Base-by-base conservation (phyloP, 257 asterid species). In the Ajuga chamaepitys region DNA sequence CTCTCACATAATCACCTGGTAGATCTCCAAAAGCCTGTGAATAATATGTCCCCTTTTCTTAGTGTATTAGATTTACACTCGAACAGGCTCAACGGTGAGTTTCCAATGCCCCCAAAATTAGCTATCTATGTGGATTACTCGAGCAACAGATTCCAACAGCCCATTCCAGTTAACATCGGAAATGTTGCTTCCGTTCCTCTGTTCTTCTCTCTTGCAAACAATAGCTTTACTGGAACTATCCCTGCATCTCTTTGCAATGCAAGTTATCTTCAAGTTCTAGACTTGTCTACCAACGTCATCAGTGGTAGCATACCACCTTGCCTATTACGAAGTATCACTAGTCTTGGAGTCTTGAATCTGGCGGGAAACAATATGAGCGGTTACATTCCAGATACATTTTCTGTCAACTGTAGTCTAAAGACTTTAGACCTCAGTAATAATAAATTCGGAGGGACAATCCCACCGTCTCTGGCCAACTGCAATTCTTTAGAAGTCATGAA, bases 301-400 rank as follows among this genome's bases (percentile, higher is more conserved):
- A 61, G n/a, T 46, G 88, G 84, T 11, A 67, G 6, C 16, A 75
- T 80, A 55, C 89, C 86, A n/a, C 5, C 72, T 7, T 83, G 89
- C 52, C 70, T 81, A 5, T 21, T 73, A 2, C 35, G 24, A 13
- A 60, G n/a, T 3, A 28, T 11, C 8, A 0, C 12, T 7, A 63
- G 0, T 42, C 78, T 81, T 5, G 74, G 66, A 50, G 85, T 81
- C 28, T 14, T 83, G 73, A 78, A 81, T 60, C 62, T 81, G 24
- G 66, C 81, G 25, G 58, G 72, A 63, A 83, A 81, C 61, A 41
- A 25, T 1, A 61, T 83, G 24, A 26, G 13, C 0, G 83, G 85
- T 3, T 0, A 13, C 20, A 75, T 83, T 14, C 80, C 81, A 0
- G 76, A 79, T 55, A 7, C 25, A 41, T 77, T 75, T 59, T 25